phyloP scores from a whole-genome alignment of 1,139 yeast species.

The Taphrina populina region DNA sequence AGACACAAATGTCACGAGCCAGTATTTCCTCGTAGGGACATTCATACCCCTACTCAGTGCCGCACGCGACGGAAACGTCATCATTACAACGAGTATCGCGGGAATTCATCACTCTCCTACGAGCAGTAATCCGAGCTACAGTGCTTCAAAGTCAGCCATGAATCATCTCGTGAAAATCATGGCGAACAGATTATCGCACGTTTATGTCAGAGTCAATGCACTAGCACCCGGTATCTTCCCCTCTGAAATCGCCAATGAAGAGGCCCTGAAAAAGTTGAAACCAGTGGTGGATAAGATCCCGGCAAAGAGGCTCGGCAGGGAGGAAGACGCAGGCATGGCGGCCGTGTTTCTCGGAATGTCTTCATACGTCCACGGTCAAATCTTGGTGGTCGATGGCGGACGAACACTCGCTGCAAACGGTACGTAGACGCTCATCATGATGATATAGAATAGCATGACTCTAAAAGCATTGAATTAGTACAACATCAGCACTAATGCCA shows the following conservation, averaged over 20 bases:
- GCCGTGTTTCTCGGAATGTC: conserved; percentile 29
- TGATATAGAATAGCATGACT: too few species aligned
- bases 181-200: conserved; percentile 37
- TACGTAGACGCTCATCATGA: too few species aligned
- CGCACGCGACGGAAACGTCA: conserved; percentile 36
- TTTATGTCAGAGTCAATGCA: conserved; percentile 38
- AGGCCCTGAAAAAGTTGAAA: conserved; percentile 4
- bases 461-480: too few species aligned
- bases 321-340: conserved; percentile 29
- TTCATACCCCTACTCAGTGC: conserved; percentile 35
- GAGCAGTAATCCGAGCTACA: conserved; percentile 33
- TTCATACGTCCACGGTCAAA: conserved; percentile 23
- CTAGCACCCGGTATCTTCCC: conserved; percentile 40
- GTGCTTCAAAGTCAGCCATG: conserved; percentile 39
- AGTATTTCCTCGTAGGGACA: conserved; percentile 38
- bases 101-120: conserved; percentile 37
- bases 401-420: conserved; percentile 21
- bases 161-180: conserved; percentile 39
- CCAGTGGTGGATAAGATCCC: conserved; percentile 22
- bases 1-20: conserved; percentile 35
- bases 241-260: conserved; percentile 34
- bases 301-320: conserved; percentile 25
- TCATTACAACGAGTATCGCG: conserved; percentile 38
- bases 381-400: conserved; percentile 32
- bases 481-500: too few species aligned